A percentile compares a stretch with the other conserved stretches of the same genome.
Evolutionary conservation across 768 basidiomycete species (phyloP).

Genomic region (Podaxis sp.): DNA sequence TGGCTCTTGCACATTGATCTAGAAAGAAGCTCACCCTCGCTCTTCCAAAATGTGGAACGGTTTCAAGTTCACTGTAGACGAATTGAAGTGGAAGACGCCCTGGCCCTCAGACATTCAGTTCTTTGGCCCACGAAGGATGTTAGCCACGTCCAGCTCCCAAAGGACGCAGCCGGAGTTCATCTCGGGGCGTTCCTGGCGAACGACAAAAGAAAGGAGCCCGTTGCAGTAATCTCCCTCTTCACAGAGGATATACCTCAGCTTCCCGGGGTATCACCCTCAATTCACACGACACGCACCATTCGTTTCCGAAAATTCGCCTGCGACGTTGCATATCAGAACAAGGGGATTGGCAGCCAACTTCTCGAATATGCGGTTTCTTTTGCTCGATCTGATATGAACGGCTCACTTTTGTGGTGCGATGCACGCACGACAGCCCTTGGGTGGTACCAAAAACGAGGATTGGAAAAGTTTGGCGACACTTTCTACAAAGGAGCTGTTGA

Average conservation of each 20-base stretch:
- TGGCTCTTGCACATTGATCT: neutral
- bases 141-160: constrained; percentile 49
- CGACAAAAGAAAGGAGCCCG: constrained; percentile 29
- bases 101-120: constrained; percentile 53
- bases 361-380: constrained; percentile 40
- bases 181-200: constrained; percentile 52
- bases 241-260: constrained; percentile 36
- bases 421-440: constrained; percentile 41
- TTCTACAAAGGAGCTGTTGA: constrained; percentile 57
- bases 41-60: neutral
- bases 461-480: constrained; percentile 45
- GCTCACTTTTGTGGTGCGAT: constrained; percentile 56
- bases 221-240: constrained; percentile 61
- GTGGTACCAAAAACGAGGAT: constrained; percentile 57
- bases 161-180: constrained; percentile 51
- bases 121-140: constrained; percentile 56
- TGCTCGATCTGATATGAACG: constrained; percentile 40
- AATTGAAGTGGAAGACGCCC: constrained; percentile 43
- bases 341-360: constrained; percentile 52
- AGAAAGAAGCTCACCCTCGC: neutral
- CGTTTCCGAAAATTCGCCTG: constrained; percentile 68
- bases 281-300: constrained; percentile 25
- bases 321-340: constrained; percentile 47
- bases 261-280: constrained; percentile 7
- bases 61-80: constrained; percentile 10